A percentile compares a stretch with the other conserved stretches of the same genome.
Conservation (phyloP, 2,329 filamentous ascomycete genomes). For the Calonectria henricotiae region DNA sequence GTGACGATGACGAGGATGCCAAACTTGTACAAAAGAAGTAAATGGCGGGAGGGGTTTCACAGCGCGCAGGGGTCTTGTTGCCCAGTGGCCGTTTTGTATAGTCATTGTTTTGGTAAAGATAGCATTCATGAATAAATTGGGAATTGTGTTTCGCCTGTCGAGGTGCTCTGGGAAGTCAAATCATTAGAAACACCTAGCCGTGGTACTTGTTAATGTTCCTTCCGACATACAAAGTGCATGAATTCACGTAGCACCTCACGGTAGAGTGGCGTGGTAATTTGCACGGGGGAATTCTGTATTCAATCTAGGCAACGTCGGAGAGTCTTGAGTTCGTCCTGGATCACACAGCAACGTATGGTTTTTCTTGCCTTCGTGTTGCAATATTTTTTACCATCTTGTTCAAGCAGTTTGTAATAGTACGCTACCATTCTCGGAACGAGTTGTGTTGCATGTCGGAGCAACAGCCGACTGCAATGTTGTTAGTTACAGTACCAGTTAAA, state of each 20-base stretch:
- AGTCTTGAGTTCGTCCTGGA: too few relatives aligned
- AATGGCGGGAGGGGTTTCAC: constrained; percentile 32
- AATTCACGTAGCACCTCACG: too few relatives aligned
- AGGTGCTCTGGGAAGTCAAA: background rate
- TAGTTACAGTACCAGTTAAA: constrained; percentile 21
- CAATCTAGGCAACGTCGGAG: too few relatives aligned
- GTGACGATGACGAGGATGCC: constrained; percentile 66
- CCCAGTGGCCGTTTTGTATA: constrained; percentile 44
- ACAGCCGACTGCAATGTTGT: constrained; percentile 24
- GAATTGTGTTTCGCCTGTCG: constrained; percentile 14
- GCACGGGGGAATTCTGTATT: too few relatives aligned
- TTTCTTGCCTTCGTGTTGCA: too few relatives aligned
- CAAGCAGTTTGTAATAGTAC: too few relatives aligned
- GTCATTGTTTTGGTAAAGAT: constrained; percentile 38
- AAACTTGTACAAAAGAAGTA: constrained; percentile 69
- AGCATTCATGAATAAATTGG: constrained; percentile 45
- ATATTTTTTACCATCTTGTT: too few relatives aligned
- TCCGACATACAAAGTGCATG: too few relatives aligned
- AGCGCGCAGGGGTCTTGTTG: background rate
- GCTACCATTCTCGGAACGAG: too few relatives aligned
- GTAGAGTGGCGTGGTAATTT: too few relatives aligned
- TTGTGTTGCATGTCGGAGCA: too few relatives aligned
- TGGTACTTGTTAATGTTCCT: background rate
- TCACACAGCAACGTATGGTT: too few relatives aligned
- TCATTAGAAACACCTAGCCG: background rate